phyloP scores from a whole-genome alignment of 2,329 filamentous ascomycete genomes.

The Microdochium nivale region DNA sequence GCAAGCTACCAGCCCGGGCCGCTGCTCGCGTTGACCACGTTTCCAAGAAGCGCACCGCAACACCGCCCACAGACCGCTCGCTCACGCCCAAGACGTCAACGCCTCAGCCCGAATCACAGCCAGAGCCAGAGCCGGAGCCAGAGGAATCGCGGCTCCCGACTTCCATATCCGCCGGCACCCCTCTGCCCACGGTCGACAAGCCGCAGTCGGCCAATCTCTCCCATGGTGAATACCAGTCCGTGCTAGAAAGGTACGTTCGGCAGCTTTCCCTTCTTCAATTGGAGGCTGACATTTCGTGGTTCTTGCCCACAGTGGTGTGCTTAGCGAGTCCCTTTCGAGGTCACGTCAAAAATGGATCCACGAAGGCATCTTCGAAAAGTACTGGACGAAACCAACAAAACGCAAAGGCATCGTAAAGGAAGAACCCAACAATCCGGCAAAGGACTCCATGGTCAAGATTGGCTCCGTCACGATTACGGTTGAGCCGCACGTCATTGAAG shows the following conservation, averaged over 20 bases:
- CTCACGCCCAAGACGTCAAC: slow-evolving; percentile 28
- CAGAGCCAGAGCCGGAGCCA: slow-evolving; percentile 25
- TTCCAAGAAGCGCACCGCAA: slow-evolving; percentile 50
- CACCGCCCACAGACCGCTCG: slow-evolving; percentile 40
- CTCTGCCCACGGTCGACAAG: slow-evolving; percentile 61
- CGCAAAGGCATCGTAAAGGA: slow-evolving; percentile 57
- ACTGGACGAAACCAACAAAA: slow-evolving; percentile 67
- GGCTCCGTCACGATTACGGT: slow-evolving; percentile 67
- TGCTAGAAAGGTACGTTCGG: slow-evolving; percentile 56
- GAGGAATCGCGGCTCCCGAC: slow-evolving; percentile 44
- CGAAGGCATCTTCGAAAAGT: slow-evolving; percentile 67
- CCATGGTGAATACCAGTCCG: slow-evolving; percentile 59
- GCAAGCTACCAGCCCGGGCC: slow-evolving; percentile 55
- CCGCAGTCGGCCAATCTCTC: slow-evolving; percentile 57
- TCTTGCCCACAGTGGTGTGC: slow-evolving; percentile 50
- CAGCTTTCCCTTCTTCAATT: neutral
- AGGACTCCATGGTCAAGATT: slow-evolving; percentile 64
- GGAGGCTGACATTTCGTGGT: slow-evolving; percentile 10
- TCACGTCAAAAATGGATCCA: slow-evolving; percentile 67
- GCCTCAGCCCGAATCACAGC: slow-evolving; percentile 25
- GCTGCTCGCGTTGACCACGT: slow-evolving; percentile 51
- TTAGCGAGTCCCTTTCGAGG: slow-evolving; percentile 63
- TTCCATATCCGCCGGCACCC: slow-evolving; percentile 54
- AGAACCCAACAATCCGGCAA: slow-evolving; percentile 57
- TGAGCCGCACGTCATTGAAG: slow-evolving; percentile 73